phyloP scores from a whole-genome alignment of 257 asterid genomes.

The Schizonepeta tenuifolia region DNA sequence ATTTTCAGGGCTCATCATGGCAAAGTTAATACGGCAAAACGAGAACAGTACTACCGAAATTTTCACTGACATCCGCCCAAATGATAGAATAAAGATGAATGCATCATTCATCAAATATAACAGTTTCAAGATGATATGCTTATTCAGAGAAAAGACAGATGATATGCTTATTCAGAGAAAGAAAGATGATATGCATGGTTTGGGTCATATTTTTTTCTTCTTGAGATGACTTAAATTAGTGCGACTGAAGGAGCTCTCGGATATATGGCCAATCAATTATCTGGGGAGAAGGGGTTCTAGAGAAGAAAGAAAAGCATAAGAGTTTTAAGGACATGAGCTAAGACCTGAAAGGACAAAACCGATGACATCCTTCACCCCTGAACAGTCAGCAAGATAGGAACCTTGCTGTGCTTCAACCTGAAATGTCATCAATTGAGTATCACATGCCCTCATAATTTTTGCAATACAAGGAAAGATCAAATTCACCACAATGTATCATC shows the following conservation, averaged over 20 bases:
- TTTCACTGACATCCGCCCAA: not conserved
- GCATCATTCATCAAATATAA: not conserved
- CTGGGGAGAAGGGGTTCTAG: not conserved
- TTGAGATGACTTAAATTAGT: not conserved
- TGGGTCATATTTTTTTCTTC: not conserved
- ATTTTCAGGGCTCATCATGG: not conserved
- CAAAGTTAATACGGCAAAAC: no score
- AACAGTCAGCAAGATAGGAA: constrained; percentile 86
- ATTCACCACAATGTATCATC: constrained; percentile 14
- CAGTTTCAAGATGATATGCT: not conserved
- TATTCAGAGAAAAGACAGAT: constrained; percentile 4
- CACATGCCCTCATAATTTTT: not conserved
- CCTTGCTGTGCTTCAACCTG: constrained; percentile 99
- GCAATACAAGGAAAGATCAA: not conserved
- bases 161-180: constrained; percentile 4
- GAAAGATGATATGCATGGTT: not conserved
- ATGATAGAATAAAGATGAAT: not conserved
- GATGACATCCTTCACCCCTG: constrained; percentile 95
- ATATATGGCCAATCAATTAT: not conserved
- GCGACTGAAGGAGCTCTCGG: not conserved
- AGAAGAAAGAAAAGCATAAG: not conserved
- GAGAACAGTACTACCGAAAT: not conserved
- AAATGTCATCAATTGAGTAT: constrained; percentile 32
- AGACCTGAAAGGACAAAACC: constrained; percentile 94
- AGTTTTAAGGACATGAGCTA: constrained; percentile 15